A percentile compares a stretch with the other conserved stretches of the same genome.
phyloP scores from a whole-genome alignment of 805 yeast genomes.

The Spathaspora sp. region DNA sequence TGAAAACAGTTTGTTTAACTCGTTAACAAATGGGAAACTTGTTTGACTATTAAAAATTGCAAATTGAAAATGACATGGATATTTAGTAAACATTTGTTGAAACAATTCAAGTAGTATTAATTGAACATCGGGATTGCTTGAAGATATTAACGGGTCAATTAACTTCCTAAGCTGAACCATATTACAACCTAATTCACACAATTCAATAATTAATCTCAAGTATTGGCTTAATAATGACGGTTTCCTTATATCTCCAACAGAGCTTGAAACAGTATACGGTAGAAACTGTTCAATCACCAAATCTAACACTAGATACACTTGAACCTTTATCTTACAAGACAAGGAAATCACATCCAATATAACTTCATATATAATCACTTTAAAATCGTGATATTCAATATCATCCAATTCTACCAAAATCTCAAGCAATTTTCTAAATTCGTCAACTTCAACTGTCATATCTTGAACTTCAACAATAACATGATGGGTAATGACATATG shows the following conservation, averaged over 20 bases:
- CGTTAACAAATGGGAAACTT: conserved; percentile 9
- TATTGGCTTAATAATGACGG: conserved; percentile 16
- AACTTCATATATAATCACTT: conserved; percentile 24
- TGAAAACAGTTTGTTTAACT: conserved; percentile 22
- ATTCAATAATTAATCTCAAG: conserved; percentile 18
- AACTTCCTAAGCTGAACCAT: conserved; percentile 16
- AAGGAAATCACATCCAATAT: conserved; percentile 17
- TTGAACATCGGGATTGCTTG: conserved; percentile 6
- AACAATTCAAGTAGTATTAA: conserved; percentile 20
- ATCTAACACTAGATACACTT: conserved; percentile 15
- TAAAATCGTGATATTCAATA: conserved; percentile 21
- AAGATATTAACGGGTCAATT: conserved; percentile 13
- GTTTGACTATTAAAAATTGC: conserved; percentile 19
- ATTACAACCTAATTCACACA: conserved; percentile 35
- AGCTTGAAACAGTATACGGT: neutral
- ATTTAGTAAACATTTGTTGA: conserved; percentile 16
- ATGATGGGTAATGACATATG: conserved; percentile 21
- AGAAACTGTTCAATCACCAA: conserved; percentile 18
- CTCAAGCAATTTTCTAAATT: conserved; percentile 9
- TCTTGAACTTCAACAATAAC: conserved; percentile 12
- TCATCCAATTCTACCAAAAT: conserved; percentile 19
- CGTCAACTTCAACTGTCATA: neutral
- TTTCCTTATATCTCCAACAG: conserved; percentile 2
- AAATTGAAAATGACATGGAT: conserved; percentile 26
- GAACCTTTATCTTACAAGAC: conserved; percentile 22